These are phyloP conservation scores for Fusarium denticulatum DNA, from an alignment of 2,329 filamentous ascomycete species.

Conservation along the genomic window DNA sequence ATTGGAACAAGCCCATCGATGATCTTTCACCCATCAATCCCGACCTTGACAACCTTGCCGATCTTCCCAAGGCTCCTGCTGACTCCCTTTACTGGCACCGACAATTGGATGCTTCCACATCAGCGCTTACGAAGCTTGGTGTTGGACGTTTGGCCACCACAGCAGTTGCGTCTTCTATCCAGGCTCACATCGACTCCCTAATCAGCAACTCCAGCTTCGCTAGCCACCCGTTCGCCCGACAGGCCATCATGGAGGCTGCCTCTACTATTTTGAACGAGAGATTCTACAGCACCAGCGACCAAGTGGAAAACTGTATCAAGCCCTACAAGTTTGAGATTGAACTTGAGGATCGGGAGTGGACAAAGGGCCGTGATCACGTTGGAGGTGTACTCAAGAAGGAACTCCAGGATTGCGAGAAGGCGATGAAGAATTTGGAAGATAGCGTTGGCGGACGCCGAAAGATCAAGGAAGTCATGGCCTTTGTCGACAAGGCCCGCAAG, in stretches of 20 bases:
- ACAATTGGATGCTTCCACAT: conserved; percentile 91
- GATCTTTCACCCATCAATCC: conserved; percentile 74
- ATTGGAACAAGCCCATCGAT: conserved; percentile 97
- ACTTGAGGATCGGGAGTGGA: conserved; percentile 90
- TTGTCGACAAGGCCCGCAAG: conserved; percentile 89
- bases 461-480: conserved; percentile 86
- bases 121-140: conserved; percentile 90
- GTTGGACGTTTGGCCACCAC: conserved; percentile 93
- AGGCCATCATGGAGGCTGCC: conserved; percentile 92
- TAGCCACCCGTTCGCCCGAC: conserved; percentile 88
- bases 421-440: conserved; percentile 79
- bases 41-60: conserved; percentile 77
- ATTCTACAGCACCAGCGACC: conserved; percentile 96
- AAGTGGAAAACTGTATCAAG: conserved; percentile 99
- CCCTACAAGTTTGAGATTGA: conserved; percentile 99
- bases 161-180: conserved; percentile 88
- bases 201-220: conserved; percentile 85
- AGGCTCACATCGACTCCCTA: conserved; percentile 82
- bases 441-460: conserved; percentile 84
- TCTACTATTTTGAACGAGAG: conserved; percentile 91
- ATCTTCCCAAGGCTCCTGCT: conserved; percentile 85
- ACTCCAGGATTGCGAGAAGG: conserved; percentile 82
- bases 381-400: conserved; percentile 85
- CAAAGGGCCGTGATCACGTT: conserved; percentile 84
- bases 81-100: conserved; percentile 92